A percentile compares a stretch with the other conserved stretches of the same genome.
phyloP scores from a whole-genome alignment of 2,329 filamentous ascomycete genomes.

The Cladosporium cucumerinum region DNA sequence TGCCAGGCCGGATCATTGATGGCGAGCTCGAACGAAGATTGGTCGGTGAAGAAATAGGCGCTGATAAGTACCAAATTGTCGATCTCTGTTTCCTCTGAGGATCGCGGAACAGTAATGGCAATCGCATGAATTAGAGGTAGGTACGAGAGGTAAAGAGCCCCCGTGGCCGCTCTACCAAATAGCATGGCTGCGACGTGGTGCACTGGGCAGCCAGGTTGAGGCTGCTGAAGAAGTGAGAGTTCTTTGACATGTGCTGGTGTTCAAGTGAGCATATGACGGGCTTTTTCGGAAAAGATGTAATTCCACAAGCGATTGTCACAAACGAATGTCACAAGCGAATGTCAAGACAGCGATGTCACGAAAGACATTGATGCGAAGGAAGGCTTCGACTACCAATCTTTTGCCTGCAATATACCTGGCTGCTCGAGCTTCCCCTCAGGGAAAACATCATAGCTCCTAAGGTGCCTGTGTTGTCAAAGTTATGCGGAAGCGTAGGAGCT shows the following conservation, averaged over 20 bases:
- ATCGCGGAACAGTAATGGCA: background rate
- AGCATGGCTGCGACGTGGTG: background rate
- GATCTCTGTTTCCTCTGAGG: background rate
- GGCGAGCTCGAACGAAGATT: background rate
- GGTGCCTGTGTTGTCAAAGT: background rate
- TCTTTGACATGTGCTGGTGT: background rate
- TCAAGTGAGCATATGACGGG: background rate
- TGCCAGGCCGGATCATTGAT: conserved; percentile 2
- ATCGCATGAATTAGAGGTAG: background rate
- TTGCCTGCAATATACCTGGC: background rate
- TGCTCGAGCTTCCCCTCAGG: background rate
- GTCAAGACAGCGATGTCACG: background rate
- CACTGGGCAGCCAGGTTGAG: background rate
- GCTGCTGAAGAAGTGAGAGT: background rate
- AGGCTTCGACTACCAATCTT: background rate
- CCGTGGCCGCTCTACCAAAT: background rate
- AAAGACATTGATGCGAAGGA: background rate
- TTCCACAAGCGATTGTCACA: background rate
- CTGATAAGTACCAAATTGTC: background rate
- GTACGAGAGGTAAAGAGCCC: background rate
- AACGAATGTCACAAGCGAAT: background rate
- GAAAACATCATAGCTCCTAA: background rate
- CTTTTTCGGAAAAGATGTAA: background rate
- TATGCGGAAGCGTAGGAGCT: background rate
- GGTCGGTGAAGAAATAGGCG: background rate